Evolutionary conservation across 2,329 filamentous ascomycete genomes (phyloP).

Genomic region (Orbilia brochopaga): DNA sequence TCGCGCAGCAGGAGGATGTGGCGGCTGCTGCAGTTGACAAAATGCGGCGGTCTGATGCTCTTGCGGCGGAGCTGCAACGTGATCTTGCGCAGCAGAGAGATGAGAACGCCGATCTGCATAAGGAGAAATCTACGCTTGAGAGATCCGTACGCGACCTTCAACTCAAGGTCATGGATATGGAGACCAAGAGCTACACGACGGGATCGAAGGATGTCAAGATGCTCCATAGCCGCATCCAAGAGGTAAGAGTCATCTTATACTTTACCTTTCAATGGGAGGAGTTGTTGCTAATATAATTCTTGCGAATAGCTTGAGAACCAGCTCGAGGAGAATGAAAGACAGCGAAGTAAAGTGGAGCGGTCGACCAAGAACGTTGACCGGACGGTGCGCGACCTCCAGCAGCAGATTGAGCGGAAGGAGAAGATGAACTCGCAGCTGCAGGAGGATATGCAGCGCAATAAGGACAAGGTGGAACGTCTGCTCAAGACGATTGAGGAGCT

Average conservation of each 20-base stretch:
- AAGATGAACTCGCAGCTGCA: constrained; percentile 80
- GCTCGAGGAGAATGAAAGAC: constrained; percentile 80
- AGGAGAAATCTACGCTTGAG: constrained; percentile 87
- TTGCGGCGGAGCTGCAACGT: constrained; percentile 87
- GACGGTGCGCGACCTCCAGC: constrained; percentile 88
- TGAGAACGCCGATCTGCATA: constrained; percentile 77
- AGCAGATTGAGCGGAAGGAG: constrained; percentile 89
- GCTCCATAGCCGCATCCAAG: constrained; percentile 89
- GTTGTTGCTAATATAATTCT: constrained; percentile 9
- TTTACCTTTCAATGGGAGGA: constrained; percentile 30
- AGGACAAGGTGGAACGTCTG: constrained; percentile 89
- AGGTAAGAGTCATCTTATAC: constrained; percentile 68
- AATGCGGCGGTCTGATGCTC: constrained; percentile 90
- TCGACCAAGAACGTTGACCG: constrained; percentile 92
- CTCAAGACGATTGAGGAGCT: constrained; percentile 92
- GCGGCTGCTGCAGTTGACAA: constrained; percentile 91
- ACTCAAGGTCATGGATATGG: constrained; percentile 85
- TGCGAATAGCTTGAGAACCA: constrained; percentile 77
- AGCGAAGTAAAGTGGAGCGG: constrained; percentile 79
- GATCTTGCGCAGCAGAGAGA: constrained; percentile 88
- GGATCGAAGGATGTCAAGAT: constrained; percentile 95
- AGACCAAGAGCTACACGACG: constrained; percentile 95
- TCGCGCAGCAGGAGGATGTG: constrained; percentile 93
- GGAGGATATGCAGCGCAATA: constrained; percentile 82
- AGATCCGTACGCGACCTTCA: constrained; percentile 90